These are phyloP conservation scores for Suillus lakei DNA, from an alignment of 768 basidiomycete species.

Conservation along the genomic window DNA sequence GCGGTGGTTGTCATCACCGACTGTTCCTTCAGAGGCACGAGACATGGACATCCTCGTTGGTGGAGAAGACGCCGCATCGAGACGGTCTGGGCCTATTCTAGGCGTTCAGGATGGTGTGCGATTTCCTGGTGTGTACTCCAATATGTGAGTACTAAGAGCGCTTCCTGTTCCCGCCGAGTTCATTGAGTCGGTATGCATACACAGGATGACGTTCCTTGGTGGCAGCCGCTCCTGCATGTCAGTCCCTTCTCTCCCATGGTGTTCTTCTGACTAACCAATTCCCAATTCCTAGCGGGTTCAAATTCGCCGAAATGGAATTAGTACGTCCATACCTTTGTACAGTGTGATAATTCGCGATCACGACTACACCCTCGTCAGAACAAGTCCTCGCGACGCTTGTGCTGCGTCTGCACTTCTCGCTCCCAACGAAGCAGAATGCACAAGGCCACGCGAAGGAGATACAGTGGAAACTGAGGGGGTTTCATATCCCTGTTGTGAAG, in stretches of 20 bases:
- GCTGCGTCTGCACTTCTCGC: constrained; percentile 26
- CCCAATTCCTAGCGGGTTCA: constrained; percentile 47
- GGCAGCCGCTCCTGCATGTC: constrained; percentile 42
- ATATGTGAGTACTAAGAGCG: constrained; percentile 36
- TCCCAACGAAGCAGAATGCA: constrained; percentile 12
- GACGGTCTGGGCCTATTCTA: background rate
- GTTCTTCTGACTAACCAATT: background rate
- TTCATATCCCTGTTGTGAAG: constrained; percentile 30
- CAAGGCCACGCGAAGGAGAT: constrained; percentile 27
- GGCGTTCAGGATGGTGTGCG: constrained; percentile 27
- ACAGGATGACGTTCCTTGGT: constrained; percentile 43
- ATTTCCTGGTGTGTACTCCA: constrained; percentile 49
- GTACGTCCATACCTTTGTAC: constrained; percentile 32
- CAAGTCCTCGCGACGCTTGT: constrained; percentile 29
- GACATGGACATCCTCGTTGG: constrained; percentile 9
- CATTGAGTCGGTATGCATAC: background rate
- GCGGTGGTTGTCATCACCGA: constrained; percentile 48
- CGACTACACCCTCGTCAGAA: constrained; percentile 14
- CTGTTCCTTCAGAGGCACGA: constrained; percentile 27
- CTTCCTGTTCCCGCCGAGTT: background rate
- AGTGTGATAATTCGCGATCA: background rate
- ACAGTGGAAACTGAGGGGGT: constrained; percentile 26
- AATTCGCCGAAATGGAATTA: constrained; percentile 61
- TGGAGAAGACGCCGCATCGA: constrained; percentile 20
- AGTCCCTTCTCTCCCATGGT: constrained; percentile 19